phyloP scores from a whole-genome alignment of 805 yeast species.

The Sugiyamaella lignohabitans region DNA sequence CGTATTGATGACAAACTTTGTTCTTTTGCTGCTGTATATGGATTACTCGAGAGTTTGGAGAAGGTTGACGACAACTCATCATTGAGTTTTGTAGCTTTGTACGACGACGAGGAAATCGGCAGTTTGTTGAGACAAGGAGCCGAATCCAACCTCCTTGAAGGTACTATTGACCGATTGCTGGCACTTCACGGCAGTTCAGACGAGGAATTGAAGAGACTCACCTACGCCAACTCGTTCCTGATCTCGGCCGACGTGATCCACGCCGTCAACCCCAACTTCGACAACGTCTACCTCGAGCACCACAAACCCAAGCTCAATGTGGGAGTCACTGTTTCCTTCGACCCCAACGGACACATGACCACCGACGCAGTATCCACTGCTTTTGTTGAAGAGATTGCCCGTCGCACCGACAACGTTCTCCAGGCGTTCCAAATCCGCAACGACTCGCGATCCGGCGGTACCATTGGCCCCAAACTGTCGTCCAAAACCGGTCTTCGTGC shows the following conservation, averaged over 20 bases:
- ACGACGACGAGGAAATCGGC: slow-evolving; percentile 82
- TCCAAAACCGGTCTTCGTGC: slow-evolving; percentile 41
- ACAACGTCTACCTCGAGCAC: slow-evolving; percentile 56
- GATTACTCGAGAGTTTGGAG: slow-evolving; percentile 42
- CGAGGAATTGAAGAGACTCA: slow-evolving; percentile 34
- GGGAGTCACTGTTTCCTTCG: slow-evolving; percentile 65
- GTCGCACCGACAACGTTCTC: slow-evolving; percentile 52
- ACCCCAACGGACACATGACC: slow-evolving; percentile 78
- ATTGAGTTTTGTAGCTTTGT: slow-evolving; percentile 47
- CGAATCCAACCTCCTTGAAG: slow-evolving; percentile 65
- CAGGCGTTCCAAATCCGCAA: slow-evolving; percentile 84
- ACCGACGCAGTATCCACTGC: slow-evolving; percentile 72
- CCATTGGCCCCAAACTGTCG: slow-evolving; percentile 63
- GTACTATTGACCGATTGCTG: slow-evolving; percentile 46
- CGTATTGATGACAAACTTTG: slow-evolving; percentile 82
- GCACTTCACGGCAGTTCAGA: slow-evolving; percentile 24
- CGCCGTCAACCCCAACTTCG: slow-evolving; percentile 66
- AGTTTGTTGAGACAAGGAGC: slow-evolving; percentile 78
- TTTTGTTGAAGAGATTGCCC: slow-evolving; percentile 62
- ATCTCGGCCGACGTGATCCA: slow-evolving; percentile 83
- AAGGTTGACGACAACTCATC: slow-evolving; percentile 28
- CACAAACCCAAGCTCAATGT: slow-evolving; percentile 77
- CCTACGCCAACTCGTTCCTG: slow-evolving; percentile 69
- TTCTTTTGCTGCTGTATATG: slow-evolving; percentile 62
- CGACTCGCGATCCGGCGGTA: slow-evolving; percentile 80